Evolutionary conservation across 1,139 yeast genomes (phyloP), one percentile per base, ranked within the genome.

Genomic region (Pichia sp.): DNA sequence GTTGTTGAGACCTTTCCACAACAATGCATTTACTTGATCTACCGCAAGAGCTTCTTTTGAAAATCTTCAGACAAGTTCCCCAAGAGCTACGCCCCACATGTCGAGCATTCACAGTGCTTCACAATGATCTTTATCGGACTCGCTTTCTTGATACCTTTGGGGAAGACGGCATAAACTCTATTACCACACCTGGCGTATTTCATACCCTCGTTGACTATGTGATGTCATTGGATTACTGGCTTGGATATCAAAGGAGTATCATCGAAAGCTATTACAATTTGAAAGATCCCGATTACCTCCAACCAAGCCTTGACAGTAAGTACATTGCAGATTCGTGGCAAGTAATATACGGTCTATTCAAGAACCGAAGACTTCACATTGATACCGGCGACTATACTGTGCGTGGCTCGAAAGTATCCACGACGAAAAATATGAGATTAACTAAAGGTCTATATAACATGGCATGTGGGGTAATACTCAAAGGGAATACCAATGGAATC

Each of bases 241-340:
- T 78, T 27, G 41, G 38, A 13, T 46, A 42, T 1, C 48, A 64
- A 4, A 50, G 78, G 27, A 46, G 50, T 13, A 56, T 66, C 13
- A 58, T 71, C 3, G 53, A 69, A 1, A 46, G 53, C 8, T 48
- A 68, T 26, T 54, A 48, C 28, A 29, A 46, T 5, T 24, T 8
- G 5, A 12, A 23, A 23, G 26, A 23, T 8, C 14, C 7, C 6
- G n/a, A 23, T 23, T 12, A 12, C 13, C 12, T 11, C 4, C 21
- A 7, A 16, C 14, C 15, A 21, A 21, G 11, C 16, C 14, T 14
- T 19, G 14, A 19, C 12, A 15, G 13, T 22, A 19, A 29, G 43
- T 55, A 35, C 40, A 42, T 74, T 25, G 59, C 58, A 38, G 77
- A 76, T 58, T 68, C 80, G 1, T 75, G 82, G 81, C 64, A 60